A percentile compares a stretch with the other conserved stretches of the same genome.
Conservation (phyloP, 768 basidiomycete genomes). For the Russula compacta region DNA sequence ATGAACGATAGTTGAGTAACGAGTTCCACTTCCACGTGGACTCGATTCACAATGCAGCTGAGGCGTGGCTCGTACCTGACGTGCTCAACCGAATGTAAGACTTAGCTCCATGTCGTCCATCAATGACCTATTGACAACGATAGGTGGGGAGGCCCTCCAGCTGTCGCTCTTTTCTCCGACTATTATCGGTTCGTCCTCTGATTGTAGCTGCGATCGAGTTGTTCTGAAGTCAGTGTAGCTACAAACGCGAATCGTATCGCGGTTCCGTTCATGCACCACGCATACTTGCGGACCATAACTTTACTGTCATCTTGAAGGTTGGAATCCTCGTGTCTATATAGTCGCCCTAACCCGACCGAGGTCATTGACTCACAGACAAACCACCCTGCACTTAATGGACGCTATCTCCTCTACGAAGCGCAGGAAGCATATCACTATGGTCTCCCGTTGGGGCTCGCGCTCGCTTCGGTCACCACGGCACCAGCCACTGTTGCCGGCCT, state of each 20-base stretch:
- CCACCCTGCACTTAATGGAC: slow-evolving; percentile 56
- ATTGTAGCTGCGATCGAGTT: background rate
- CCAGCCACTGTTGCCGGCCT: slow-evolving; percentile 70
- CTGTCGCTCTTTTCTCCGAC: slow-evolving; percentile 69
- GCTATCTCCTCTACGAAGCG: slow-evolving; percentile 75
- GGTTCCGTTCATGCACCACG: slow-evolving; percentile 74
- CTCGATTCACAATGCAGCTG: slow-evolving; percentile 71
- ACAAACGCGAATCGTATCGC: slow-evolving; percentile 77
- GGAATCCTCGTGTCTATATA: background rate
- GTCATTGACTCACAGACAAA: slow-evolving; percentile 40
- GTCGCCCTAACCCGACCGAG: background rate
- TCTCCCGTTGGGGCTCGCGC: slow-evolving; percentile 56
- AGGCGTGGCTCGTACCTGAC: slow-evolving; percentile 76
- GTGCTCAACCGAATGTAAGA: slow-evolving; percentile 60
- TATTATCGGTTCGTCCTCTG: slow-evolving; percentile 30
- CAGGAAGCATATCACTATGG: slow-evolving; percentile 80
- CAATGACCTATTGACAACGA: background rate
- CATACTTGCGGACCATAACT: slow-evolving; percentile 56
- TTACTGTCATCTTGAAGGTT: slow-evolving; percentile 72
- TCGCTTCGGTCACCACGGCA: slow-evolving; percentile 65
- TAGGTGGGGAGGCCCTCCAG: slow-evolving; percentile 56
- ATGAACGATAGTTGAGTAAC: slow-evolving; percentile 49
- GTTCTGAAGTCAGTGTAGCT: slow-evolving; percentile 26
- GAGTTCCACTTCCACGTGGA: slow-evolving; percentile 78
- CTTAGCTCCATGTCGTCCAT: background rate